Conservation (phyloP, 1,284 basidiomycete genomes). For the Moniliella sp. region DNA sequence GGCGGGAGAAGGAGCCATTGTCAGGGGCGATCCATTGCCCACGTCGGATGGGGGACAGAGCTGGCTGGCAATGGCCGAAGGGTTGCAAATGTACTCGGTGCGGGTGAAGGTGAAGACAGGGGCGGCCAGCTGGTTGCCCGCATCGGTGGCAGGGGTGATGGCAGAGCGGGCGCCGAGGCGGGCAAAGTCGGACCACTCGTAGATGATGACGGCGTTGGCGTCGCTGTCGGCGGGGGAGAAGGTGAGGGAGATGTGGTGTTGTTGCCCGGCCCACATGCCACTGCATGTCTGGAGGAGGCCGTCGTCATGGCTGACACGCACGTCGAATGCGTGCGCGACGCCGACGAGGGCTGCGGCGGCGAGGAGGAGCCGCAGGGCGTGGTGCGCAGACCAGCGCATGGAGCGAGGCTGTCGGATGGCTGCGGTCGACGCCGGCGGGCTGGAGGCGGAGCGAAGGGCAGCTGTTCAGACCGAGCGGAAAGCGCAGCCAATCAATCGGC, state of each 20-base stretch:
- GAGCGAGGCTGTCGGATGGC: too few species aligned
- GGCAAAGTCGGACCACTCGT: constrained; percentile 70
- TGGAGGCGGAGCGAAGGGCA: too few species aligned
- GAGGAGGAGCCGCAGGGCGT: background rate
- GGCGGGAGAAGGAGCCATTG: background rate
- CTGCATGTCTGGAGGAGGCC: constrained; percentile 59
- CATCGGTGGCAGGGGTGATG: constrained; percentile 11
- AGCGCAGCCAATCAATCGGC: too few species aligned
- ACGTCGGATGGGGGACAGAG: constrained; percentile 11
- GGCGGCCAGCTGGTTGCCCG: constrained; percentile 46
- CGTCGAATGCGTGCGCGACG: background rate
- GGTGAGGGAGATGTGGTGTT: constrained; percentile 51
- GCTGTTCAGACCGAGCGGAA: too few species aligned
- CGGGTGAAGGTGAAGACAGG: constrained; percentile 81
- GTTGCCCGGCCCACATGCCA: constrained; percentile 66
- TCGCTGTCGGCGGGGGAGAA: background rate
- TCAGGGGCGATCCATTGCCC: constrained; percentile 21
- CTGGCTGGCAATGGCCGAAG: constrained; percentile 7
- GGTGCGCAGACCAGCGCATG: too few species aligned
- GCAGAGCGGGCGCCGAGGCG: constrained; percentile 48
- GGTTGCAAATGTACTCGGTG: constrained; percentile 28
- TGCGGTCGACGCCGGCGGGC: too few species aligned
- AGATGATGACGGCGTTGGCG: constrained; percentile 82
- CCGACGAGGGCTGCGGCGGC: background rate
- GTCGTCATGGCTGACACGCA: constrained; percentile 41